phyloP scores from a whole-genome alignment of 148 eudicot species.

The Euryodendron excelsum region DNA sequence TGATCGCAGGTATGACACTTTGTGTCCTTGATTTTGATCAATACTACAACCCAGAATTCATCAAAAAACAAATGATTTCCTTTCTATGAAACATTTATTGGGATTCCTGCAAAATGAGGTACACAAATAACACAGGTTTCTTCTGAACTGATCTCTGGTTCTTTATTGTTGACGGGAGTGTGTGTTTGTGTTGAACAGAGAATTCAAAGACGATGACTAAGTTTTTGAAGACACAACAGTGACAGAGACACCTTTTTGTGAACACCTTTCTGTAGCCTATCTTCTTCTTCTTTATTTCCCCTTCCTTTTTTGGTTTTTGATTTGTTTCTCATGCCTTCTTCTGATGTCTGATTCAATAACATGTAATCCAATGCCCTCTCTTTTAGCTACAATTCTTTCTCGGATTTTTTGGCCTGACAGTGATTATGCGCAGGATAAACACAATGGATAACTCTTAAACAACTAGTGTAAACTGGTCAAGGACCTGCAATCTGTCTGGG shows the following conservation, averaged over 20 bases:
- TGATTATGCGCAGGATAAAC: constrained; percentile 37
- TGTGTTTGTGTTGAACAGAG: constrained; percentile 46
- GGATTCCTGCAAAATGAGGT: not conserved
- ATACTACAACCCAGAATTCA: not conserved
- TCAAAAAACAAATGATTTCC: not conserved
- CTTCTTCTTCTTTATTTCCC: no score
- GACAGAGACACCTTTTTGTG: not conserved
- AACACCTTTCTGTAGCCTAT: not conserved
- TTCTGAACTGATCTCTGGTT: not conserved
- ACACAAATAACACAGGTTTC: no score
- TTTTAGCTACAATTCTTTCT: not conserved
- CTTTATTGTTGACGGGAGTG: not conserved
- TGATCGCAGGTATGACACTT: constrained; percentile 71
- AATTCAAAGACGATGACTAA: constrained; percentile 94
- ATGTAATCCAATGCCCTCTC: constrained; percentile 3
- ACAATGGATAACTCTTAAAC: constrained; percentile 17
- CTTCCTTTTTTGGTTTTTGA: not conserved
- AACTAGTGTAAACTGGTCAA: no score
- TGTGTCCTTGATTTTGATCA: not conserved
- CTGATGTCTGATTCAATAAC: not conserved
- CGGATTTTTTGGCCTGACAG: not conserved
- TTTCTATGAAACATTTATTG: not conserved
- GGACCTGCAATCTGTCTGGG: not conserved
- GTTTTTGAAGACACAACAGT: constrained; percentile 8
- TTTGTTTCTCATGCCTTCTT: constrained; percentile 13